phyloP scores from a whole-genome alignment of 139 green algal genomes.

The Chlamydomonas schloesseri region DNA sequence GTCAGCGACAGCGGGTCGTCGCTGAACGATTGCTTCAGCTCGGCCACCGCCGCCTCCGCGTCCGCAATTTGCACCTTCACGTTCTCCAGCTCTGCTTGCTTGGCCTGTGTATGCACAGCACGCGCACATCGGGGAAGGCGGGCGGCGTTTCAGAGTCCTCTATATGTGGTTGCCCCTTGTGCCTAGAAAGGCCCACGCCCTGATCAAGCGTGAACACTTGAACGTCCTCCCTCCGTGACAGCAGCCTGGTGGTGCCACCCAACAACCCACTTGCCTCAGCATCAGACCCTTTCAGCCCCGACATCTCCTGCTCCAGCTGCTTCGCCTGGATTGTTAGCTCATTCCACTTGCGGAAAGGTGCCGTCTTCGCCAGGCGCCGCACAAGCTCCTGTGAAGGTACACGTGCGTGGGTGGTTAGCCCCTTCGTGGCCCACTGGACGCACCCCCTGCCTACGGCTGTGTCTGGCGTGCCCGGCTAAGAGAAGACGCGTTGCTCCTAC shows the following conservation, averaged over 20 bases:
- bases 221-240: neutral
- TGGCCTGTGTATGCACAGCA: neutral
- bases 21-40: constrained; percentile 62
- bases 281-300: constrained; percentile 23
- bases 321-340: constrained; percentile 48
- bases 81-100: constrained; percentile 45
- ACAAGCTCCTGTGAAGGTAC: constrained; percentile 52
- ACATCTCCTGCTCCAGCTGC: constrained; percentile 51
- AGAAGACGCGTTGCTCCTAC: no score
- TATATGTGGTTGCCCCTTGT: neutral
- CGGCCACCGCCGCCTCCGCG: constrained; percentile 46
- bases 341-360: constrained; percentile 52
- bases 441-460: no score
- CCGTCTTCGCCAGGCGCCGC: constrained; percentile 45
- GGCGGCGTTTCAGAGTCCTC: neutral
- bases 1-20: constrained; percentile 64
- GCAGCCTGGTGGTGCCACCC: no score
- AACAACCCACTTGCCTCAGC: no score
- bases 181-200: neutral
- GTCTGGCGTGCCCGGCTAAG: no score
- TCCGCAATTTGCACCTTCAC: constrained; percentile 46
- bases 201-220: no score
- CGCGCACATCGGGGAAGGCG: neutral
- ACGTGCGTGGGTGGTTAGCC: no score
- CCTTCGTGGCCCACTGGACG: no score